These are phyloP conservation scores for Quercus gilva DNA, from an alignment of 306 rosid genomes.

Conservation along the genomic window DNA sequence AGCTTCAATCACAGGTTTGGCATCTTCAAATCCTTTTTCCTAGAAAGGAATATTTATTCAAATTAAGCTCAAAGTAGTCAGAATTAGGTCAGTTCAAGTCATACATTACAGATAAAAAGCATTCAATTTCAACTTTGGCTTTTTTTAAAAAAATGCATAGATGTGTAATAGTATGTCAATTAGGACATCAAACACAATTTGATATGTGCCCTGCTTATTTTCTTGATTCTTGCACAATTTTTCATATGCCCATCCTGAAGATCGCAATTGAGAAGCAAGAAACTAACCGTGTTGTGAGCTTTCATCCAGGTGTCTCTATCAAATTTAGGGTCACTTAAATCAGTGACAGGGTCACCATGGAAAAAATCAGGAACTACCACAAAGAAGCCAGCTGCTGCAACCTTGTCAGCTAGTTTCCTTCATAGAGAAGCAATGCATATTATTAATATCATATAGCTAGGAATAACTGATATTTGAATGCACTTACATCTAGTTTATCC, in stretches of 20 bases:
- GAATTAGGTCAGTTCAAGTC: background rate
- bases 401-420: conserved; percentile 72
- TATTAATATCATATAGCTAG: background rate
- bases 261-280: conserved; percentile 1
- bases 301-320: conserved; percentile 25
- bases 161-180: background rate
- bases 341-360: conserved; percentile 49
- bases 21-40: conserved; percentile 53
- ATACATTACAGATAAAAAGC: background rate
- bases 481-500: background rate
- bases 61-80: background rate
- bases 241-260: background rate
- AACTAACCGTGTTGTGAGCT: conserved; percentile 45
- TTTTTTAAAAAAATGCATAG: background rate
- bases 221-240: background rate
- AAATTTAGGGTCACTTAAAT: conserved; percentile 24
- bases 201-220: background rate
- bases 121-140: background rate
- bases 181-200: background rate
- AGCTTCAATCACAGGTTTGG: conserved; percentile 46
- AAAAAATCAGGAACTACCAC: conserved; percentile 75
- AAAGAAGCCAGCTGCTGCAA: conserved; percentile 70
- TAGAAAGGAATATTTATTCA: conserved; percentile 4
- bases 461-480: background rate
- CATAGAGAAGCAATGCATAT: conserved; percentile 7